Evolutionary conservation across 2,329 filamentous ascomycete species (phyloP).

Genomic region (Plenodomus tracheiphilus): DNA sequence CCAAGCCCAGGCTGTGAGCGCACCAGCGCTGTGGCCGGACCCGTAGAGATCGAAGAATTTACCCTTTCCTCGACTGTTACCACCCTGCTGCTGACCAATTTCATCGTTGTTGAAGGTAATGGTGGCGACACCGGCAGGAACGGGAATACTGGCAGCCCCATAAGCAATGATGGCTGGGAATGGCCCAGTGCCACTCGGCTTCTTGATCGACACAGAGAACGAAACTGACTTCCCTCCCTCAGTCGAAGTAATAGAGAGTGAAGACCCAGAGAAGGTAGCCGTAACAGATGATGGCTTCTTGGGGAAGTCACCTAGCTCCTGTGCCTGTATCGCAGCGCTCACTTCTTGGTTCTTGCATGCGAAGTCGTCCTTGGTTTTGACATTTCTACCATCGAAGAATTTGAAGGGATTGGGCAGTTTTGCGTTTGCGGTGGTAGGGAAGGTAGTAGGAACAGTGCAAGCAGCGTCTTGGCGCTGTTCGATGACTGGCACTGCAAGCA

Average conservation of each 20-base stretch:
- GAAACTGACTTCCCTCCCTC: conserved; percentile 42
- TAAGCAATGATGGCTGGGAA: conserved; percentile 63
- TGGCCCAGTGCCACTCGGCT: conserved; percentile 51
- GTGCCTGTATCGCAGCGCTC: conserved; percentile 39
- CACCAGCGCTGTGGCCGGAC: conserved; percentile 58
- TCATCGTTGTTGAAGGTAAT: conserved; percentile 64
- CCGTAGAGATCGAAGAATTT: conserved; percentile 65
- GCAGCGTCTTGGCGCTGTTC: conserved; percentile 34
- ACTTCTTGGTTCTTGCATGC: conserved; percentile 45
- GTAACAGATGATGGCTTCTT: conserved; percentile 39
- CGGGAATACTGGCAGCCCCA: conserved; percentile 59
- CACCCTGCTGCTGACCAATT: conserved; percentile 55
- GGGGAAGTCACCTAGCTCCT: conserved; percentile 46
- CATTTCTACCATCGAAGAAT: conserved; percentile 41
- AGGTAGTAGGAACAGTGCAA: conserved; percentile 36
- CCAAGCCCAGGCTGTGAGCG: conserved; percentile 66
- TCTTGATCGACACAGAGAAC: conserved; percentile 43
- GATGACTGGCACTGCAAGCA: conserved; percentile 32
- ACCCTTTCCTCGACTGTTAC: conserved; percentile 57
- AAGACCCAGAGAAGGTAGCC: conserved; percentile 34
- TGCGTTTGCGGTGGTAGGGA: conserved; percentile 32
- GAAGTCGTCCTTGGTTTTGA: conserved; percentile 42
- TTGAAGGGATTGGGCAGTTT: conserved; percentile 46
- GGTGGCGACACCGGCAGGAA: conserved; percentile 58
- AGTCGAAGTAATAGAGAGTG: conserved; percentile 40